Evolutionary conservation across 2,329 filamentous ascomycete genomes (phyloP), one percentile per base, ranked within the genome.

Genomic region (Amauroascus verrucosus): DNA sequence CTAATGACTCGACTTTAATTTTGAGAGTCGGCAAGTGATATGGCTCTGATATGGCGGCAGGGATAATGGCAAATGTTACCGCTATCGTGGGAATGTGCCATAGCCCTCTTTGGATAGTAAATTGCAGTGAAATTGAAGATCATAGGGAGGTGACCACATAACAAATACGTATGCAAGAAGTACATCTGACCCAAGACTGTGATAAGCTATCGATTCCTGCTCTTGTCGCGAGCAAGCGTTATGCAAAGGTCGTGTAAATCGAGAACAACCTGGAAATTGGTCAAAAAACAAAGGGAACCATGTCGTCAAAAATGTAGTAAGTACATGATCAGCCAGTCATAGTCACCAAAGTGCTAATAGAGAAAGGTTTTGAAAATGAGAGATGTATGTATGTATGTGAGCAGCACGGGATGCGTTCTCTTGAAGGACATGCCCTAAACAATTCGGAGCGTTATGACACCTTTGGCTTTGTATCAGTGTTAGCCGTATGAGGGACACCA

Each of bases 381-480:
- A n/a, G n/a, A n/a, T n/a, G n/a, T n/a, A n/a, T n/a, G n/a, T n/a
- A n/a, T n/a, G n/a, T n/a, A n/a, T n/a, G n/a, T n/a, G n/a, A n/a
- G n/a, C n/a, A n/a, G n/a, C n/a, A 35, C 13, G 16, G 20, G 8
- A 24, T 35, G 45, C 32, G 28, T 40, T 35, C 35, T 47, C 20
- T 7, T 24, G 33, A 16, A 16, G n/a, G 32, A 38, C 22, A 40
- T n/a, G 6, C 14, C 11, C 33, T 30, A 5, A 35, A 43, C 14
- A 6, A 22, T 16, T 22, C 38, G 3, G 43, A 11, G 22, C 18
- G 22, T 54, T 51, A 56, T 20, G 28, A 48, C 11, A 51, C 37
- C 41, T 54, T 56, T 16, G 46, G 14, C 32, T 55, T 55, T 20
- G 41, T 16, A 52, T 28, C 22, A 44, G 35, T 38, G 3, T 18